Evolutionary conservation across 2,329 filamentous ascomycete species (phyloP).

Genomic region (Scedosporium dehoogii): DNA sequence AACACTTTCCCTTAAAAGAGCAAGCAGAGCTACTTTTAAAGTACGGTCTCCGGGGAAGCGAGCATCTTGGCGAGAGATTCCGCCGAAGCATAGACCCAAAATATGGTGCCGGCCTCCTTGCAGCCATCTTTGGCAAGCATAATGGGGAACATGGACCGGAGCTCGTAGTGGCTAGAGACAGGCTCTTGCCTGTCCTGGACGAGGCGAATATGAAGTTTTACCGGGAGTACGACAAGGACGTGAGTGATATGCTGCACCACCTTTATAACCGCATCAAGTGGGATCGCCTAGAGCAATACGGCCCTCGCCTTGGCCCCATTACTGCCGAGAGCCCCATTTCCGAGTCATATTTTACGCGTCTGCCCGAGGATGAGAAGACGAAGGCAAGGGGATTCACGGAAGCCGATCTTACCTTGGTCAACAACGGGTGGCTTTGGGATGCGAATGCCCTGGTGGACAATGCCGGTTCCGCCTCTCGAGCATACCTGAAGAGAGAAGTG

Average conservation of each 20-base stretch:
- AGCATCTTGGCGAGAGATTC: slow-evolving; percentile 72
- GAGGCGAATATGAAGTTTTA: slow-evolving; percentile 84
- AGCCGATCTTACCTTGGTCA: slow-evolving; percentile 72
- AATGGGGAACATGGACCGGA: slow-evolving; percentile 23
- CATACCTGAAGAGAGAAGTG: slow-evolving; percentile 92
- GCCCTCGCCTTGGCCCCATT: slow-evolving; percentile 76
- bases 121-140: slow-evolving; percentile 36
- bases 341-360: slow-evolving; percentile 87
- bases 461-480: slow-evolving; percentile 76
- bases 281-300: slow-evolving; percentile 81
- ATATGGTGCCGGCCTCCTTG: slow-evolving; percentile 56
- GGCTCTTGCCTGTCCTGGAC: slow-evolving; percentile 59
- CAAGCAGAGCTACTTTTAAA: slow-evolving; percentile 55
- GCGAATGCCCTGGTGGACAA: slow-evolving; percentile 92
- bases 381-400: slow-evolving; percentile 54
- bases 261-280: slow-evolving; percentile 94
- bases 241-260: slow-evolving; percentile 76
- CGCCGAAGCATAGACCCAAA: slow-evolving; percentile 60
- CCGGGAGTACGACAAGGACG: slow-evolving; percentile 80
- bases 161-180: slow-evolving; percentile 30
- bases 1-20: slow-evolving; percentile 31
- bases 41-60: slow-evolving; percentile 59
- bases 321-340: slow-evolving; percentile 70
- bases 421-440: slow-evolving; percentile 99
- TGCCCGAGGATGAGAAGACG: slow-evolving; percentile 71